phyloP scores from a whole-genome alignment of 177 flowering plant species.

The Vitis hybrid region DNA sequence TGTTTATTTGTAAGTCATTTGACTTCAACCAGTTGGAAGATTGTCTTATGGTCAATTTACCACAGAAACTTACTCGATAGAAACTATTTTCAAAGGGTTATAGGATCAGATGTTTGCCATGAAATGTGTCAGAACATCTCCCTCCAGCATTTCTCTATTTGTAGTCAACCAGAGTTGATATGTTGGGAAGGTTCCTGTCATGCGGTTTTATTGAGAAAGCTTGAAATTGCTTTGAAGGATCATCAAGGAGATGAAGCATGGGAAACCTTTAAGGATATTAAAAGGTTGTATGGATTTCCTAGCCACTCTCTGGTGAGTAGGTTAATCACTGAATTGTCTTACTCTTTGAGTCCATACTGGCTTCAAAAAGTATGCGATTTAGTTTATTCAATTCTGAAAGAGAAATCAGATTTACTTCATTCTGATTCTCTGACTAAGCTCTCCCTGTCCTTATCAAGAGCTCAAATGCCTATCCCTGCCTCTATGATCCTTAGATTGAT shows the following conservation, averaged over 20 bases:
- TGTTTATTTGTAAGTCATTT: neutral
- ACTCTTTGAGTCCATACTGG: conserved; percentile 50
- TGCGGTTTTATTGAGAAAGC: conserved; percentile 45
- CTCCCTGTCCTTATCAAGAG: conserved; percentile 64
- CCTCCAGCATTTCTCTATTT: conserved; percentile 17
- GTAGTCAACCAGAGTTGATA: conserved; percentile 14
- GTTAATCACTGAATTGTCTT: conserved; percentile 54
- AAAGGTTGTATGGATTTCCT: conserved; percentile 61
- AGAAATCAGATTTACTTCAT: conserved; percentile 44
- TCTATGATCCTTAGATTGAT: conserved; percentile 59
- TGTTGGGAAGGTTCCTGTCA: conserved; percentile 42
- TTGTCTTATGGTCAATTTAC: neutral
- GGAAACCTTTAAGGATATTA: conserved; percentile 56
- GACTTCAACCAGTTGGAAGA: neutral
- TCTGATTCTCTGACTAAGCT: conserved; percentile 44
- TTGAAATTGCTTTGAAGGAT: conserved; percentile 50
- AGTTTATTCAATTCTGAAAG: conserved; percentile 35
- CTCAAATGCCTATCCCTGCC: conserved; percentile 65
- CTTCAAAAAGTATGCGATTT: conserved; percentile 55
- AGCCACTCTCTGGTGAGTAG: conserved; percentile 27
- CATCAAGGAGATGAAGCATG: conserved; percentile 61
- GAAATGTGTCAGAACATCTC: neutral
- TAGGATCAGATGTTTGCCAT: neutral
- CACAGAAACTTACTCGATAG: neutral
- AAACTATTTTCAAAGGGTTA: neutral